Evolutionary conservation across 345 rosid genomes (phyloP).

Genomic region (Pugionium dolabratum): DNA sequence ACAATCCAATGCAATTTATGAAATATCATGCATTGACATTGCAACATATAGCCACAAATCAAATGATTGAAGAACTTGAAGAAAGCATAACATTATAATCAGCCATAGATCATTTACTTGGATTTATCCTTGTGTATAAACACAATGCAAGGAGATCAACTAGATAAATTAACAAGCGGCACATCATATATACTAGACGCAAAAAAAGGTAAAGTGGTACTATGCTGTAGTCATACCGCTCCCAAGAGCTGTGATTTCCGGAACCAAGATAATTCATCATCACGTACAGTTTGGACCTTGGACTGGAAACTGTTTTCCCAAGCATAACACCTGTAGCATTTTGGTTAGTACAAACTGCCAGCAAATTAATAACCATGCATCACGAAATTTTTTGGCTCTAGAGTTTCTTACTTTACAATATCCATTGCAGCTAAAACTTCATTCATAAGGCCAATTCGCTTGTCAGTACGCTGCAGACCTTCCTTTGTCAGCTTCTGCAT

Average conservation of each 20-base stretch:
- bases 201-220: neutral
- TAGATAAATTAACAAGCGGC: neutral
- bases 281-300: slow-evolving; percentile 76
- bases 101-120: slow-evolving; percentile 1
- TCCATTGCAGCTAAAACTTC: slow-evolving; percentile 99
- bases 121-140: slow-evolving; percentile 2
- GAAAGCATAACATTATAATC: slow-evolving; percentile 18
- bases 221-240: slow-evolving; percentile 60
- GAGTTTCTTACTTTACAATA: slow-evolving; percentile 76
- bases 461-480: slow-evolving; percentile 96
- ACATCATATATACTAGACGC: neutral
- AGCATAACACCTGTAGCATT: slow-evolving; percentile 82
- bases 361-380: slow-evolving; percentile 5
- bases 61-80: slow-evolving; percentile 2
- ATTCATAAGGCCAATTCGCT: slow-evolving; percentile 95
- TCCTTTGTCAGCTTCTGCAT: slow-evolving; percentile 90
- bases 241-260: slow-evolving; percentile 84
- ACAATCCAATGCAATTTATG: neutral
- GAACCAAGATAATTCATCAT: slow-evolving; percentile 96
- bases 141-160: neutral
- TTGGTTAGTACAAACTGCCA: slow-evolving; percentile 22
- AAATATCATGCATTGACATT: neutral
- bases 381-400: neutral
- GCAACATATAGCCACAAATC: slow-evolving; percentile 6
- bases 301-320: slow-evolving; percentile 95